Base-by-base conservation (phyloP, 768 basidiomycete genomes). In the Rhodosporidiobolus sp. region DNA sequence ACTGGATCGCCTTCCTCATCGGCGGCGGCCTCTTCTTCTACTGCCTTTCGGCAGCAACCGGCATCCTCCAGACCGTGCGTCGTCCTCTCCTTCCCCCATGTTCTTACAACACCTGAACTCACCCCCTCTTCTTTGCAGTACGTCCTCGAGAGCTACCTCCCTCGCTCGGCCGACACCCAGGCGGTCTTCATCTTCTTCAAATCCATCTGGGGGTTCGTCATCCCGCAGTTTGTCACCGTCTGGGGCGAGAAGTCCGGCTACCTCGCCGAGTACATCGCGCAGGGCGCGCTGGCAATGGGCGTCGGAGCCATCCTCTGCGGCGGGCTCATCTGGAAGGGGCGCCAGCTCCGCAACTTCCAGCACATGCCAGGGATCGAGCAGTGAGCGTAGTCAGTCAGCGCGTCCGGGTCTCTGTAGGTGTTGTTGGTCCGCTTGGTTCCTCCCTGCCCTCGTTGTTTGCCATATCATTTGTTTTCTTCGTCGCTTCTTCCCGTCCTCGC, bases 111-210 rank as follows among this genome's bases (percentile, higher is more conserved):
- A n/a, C 52, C 12, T 53, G 11, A 24, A 8, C 52, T n/a, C 52
- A 19, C 30, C 28, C 28, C n/a, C n/a, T n/a, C n/a, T n/a, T n/a
- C n/a, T n/a, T n/a, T n/a, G 53, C 53, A 54, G 53, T 78, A 77
- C 61, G 76, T 78, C n/a, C 65, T 78, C n/a, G 77, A 78, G 63
- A 59, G 65, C 30, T 78, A 73, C 59, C 28, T 78, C 46, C 38
- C 66, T 24, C 63, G 69, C 35, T 69, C 74, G 1, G 77, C 76
- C 74, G 76, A 78, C 53, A 76, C 73, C 24, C 67, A 75, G 54
- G 77, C 77, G 11, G 74, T 67, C 53, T 78, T 78, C 65, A 65
- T 75, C 38, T 77, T 78, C 63, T 78, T 68, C 69, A 78, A 77
- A 60, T 71, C 65, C n/a, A 77, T 78, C 38, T 78, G 76, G 76